These are phyloP conservation scores for Andrographis paniculata DNA, from an alignment of 305 asterid genomes.

Conservation along the genomic window DNA sequence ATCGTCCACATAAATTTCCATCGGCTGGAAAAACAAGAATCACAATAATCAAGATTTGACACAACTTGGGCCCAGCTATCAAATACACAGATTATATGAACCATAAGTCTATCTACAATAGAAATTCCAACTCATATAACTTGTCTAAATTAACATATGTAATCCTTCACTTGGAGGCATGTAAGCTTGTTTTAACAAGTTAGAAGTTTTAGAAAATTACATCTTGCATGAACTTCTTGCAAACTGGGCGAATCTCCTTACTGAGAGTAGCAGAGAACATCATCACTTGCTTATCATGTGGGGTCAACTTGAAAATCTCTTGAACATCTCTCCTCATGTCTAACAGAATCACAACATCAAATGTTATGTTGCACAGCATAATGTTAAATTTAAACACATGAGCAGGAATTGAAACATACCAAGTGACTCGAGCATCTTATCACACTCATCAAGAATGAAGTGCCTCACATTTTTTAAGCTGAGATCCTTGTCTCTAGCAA, in stretches of 20 bases:
- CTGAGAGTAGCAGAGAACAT: constrained; percentile 96
- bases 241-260: constrained; percentile 91
- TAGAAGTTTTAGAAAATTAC: constrained; percentile 56
- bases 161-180: too few species aligned
- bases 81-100: too few species aligned
- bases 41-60: neutral
- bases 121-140: too few species aligned
- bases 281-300: constrained; percentile 97
- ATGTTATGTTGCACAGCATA: neutral
- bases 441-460: constrained; percentile 89
- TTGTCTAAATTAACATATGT: too few species aligned
- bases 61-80: too few species aligned
- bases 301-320: constrained; percentile 92
- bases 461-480: constrained; percentile 85
- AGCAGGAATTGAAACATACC: constrained; percentile 34
- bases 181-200: neutral
- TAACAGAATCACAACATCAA: constrained; percentile 15
- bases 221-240: constrained; percentile 98
- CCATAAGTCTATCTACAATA: too few species aligned
- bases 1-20: constrained; percentile 96
- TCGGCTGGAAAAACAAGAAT: constrained; percentile 48
- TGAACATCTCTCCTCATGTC: constrained; percentile 99
- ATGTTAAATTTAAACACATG: neutral
- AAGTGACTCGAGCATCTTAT: constrained; percentile 89
- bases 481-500: constrained; percentile 78